phyloP scores from a whole-genome alignment of 805 yeast species.

The Suhomyces kilbournensis region DNA sequence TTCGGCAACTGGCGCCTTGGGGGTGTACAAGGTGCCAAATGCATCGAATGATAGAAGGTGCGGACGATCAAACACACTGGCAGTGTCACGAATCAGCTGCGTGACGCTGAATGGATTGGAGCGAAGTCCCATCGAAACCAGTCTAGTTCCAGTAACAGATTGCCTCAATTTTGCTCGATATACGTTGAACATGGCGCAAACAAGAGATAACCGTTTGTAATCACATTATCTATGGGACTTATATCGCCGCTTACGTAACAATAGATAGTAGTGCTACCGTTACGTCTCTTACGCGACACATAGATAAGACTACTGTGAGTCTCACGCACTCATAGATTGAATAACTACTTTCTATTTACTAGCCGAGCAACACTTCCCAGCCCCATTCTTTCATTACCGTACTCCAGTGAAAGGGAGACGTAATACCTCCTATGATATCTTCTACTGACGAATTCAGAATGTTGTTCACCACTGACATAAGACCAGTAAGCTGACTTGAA shows the following conservation, averaged over 20 bases:
- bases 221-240: not conserved
- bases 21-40: constrained; percentile 62
- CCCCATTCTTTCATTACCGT: constrained; percentile 73
- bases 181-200: not conserved
- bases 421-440: constrained; percentile 38
- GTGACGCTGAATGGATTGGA: constrained; percentile 19
- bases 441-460: constrained; percentile 28
- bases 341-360: not conserved
- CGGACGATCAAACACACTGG: constrained; percentile 32
- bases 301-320: too few relatives aligned
- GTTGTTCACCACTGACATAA: constrained; percentile 39
- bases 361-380: constrained; percentile 67
- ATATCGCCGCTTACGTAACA: not conserved
- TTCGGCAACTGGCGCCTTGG: constrained; percentile 50
- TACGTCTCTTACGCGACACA: too few relatives aligned
- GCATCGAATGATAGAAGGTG: constrained; percentile 62
- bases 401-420: constrained; percentile 62
- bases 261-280: too few relatives aligned
- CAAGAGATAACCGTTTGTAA: not conserved
- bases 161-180: not conserved
- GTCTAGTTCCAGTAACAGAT: not conserved
- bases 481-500: constrained; percentile 36
- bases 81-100: constrained; percentile 21
- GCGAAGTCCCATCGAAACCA: constrained; percentile 10
- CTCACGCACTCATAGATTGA: not conserved